Conservation (phyloP, 1,284 basidiomycete species). For the Apiotrichum gracile region DNA sequence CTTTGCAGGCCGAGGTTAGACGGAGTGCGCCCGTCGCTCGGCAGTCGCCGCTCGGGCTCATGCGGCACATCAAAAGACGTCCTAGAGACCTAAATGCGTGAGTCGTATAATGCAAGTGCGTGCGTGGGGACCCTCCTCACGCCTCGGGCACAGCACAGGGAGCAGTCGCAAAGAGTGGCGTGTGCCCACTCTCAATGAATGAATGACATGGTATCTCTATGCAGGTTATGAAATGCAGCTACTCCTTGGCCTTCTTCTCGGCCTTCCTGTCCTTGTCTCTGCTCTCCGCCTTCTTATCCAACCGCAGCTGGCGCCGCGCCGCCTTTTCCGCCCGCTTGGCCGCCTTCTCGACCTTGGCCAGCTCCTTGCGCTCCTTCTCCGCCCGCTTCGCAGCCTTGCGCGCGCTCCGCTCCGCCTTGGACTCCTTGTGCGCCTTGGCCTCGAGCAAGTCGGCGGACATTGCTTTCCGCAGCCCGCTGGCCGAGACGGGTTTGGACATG, state of each 20-base stretch:
- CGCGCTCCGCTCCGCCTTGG: slow-evolving; percentile 21
- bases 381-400: slow-evolving; percentile 15
- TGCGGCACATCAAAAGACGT: too few relatives aligned
- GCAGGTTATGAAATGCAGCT: too few relatives aligned
- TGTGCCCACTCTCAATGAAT: too few relatives aligned
- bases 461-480: neutral
- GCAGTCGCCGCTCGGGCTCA: too few relatives aligned
- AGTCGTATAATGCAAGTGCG: too few relatives aligned
- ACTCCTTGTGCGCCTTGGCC: neutral
- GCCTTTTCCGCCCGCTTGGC: neutral
- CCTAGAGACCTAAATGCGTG: too few relatives aligned
- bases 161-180: too few relatives aligned
- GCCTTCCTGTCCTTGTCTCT: slow-evolving; percentile 3
- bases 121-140: too few relatives aligned
- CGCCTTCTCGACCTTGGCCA: slow-evolving; percentile 15
- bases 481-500: neutral
- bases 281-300: slow-evolving; percentile 1
- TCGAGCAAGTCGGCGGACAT: neutral
- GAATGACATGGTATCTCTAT: too few relatives aligned
- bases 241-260: neutral
- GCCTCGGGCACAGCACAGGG: too few relatives aligned
- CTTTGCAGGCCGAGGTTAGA: too few relatives aligned
- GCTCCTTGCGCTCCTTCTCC: slow-evolving; percentile 15
- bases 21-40: too few relatives aligned
- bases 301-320: neutral